These are phyloP conservation scores for Wickerhamomyces ciferrii DNA, from an alignment of 805 yeast species.

Conservation along the genomic window DNA sequence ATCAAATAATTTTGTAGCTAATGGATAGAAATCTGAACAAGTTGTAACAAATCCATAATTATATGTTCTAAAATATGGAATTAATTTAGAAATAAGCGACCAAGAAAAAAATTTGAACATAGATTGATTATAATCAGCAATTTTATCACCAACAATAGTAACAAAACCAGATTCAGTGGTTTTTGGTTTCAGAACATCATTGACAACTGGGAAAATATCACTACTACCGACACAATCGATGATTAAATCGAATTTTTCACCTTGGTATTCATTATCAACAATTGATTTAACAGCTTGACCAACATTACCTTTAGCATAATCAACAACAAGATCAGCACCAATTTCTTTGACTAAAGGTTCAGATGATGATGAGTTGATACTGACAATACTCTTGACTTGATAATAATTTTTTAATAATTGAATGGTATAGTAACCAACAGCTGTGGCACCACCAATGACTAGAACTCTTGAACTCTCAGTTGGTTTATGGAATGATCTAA, in stretches of 20 bases:
- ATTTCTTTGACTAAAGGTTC: slow-evolving; percentile 31
- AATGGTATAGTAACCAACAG: slow-evolving; percentile 53
- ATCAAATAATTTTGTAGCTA: slow-evolving; percentile 30
- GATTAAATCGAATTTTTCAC: slow-evolving; percentile 52
- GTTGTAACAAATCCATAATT: slow-evolving; percentile 21
- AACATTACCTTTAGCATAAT: slow-evolving; percentile 44
- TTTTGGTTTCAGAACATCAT: slow-evolving; percentile 39
- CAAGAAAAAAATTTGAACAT: slow-evolving; percentile 4
- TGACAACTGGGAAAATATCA: slow-evolving; percentile 39
- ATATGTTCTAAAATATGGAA: slow-evolving; percentile 12
- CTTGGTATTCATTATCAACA: slow-evolving; percentile 20
- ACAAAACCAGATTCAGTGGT: slow-evolving; percentile 43
- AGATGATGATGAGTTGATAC: slow-evolving; percentile 49
- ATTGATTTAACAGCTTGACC: slow-evolving; percentile 29
- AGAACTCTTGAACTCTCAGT: slow-evolving; percentile 44
- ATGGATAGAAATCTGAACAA: slow-evolving; percentile 22
- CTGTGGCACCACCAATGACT: slow-evolving; percentile 70
- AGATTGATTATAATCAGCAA: slow-evolving; percentile 22
- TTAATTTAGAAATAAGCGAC: slow-evolving; percentile 8
- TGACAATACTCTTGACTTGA: slow-evolving; percentile 46
- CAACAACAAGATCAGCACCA: slow-evolving; percentile 58
- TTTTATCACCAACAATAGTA: slow-evolving; percentile 53
- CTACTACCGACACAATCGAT: slow-evolving; percentile 62
- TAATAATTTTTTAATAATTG: slow-evolving; percentile 50
- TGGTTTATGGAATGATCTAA: slow-evolving; percentile 27